Evolutionary conservation across 306 rosid genomes (phyloP).

Genomic region (Quillaja saponaria): DNA sequence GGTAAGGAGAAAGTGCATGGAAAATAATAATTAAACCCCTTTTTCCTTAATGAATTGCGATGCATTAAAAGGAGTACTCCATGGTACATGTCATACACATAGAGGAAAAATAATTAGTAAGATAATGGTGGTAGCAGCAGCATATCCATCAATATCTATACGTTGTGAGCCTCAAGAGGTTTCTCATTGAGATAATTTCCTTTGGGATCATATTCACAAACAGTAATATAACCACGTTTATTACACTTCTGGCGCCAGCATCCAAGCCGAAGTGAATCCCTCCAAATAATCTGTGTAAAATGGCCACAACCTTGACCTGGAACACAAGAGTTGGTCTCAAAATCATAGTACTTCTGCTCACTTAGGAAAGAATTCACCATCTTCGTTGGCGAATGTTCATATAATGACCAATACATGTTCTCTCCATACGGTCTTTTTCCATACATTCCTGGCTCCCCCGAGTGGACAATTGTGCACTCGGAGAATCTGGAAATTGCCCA

Average conservation of each 20-base stretch:
- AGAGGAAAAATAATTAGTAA: no score
- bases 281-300: conserved; percentile 77
- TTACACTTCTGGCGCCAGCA: conserved; percentile 46
- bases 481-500: conserved; percentile 30
- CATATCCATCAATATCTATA: no score
- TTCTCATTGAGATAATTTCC: conserved; percentile 51
- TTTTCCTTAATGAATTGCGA: no score
- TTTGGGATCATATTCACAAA: conserved; percentile 66
- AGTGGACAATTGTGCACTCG: conserved; percentile 53
- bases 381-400: conserved; percentile 35
- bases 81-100: no score
- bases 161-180: conserved; percentile 33
- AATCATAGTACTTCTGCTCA: conserved; percentile 34
- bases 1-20: no score
- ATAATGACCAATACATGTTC: conserved; percentile 59
- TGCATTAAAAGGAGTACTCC: no score
- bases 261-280: conserved; percentile 41
- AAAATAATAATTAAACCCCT: no score
- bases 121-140: no score
- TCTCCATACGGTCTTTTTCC: conserved; percentile 42
- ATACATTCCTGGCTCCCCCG: neutral
- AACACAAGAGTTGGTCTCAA: conserved; percentile 26
- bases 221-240: conserved; percentile 21
- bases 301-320: conserved; percentile 48
- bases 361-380: conserved; percentile 48